These are phyloP conservation scores for Neofusicoccum laricinum DNA, from an alignment of 2,329 filamentous ascomycete species.

Conservation along the genomic window DNA sequence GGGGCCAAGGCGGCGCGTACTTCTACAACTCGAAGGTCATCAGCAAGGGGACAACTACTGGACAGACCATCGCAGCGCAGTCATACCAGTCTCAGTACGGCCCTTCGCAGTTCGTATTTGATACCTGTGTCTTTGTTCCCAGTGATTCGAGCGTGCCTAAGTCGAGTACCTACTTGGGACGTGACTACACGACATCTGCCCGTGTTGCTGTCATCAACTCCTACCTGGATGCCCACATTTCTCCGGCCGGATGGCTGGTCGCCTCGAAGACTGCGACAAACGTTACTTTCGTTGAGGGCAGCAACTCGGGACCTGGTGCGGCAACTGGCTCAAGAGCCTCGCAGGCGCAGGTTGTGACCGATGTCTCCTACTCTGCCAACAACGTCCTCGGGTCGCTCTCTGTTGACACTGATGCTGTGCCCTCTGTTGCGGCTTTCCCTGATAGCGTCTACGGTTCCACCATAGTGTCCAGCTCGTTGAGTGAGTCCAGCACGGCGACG, in stretches of 20 bases:
- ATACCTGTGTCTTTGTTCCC: neutral
- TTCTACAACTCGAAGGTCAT: slow-evolving; percentile 4
- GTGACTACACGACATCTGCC: neutral
- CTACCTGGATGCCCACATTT: neutral
- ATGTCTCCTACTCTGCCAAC: neutral
- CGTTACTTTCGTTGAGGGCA: slow-evolving; percentile 1
- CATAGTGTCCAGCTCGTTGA: neutral
- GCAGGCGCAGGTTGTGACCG: neutral
- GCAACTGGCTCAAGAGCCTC: neutral
- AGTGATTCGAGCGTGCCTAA: neutral
- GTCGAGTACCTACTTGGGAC: neutral
- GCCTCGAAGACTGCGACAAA: neutral
- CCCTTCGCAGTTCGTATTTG: neutral
- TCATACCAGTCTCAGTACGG: neutral
- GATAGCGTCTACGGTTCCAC: neutral
- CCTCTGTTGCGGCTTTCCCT: neutral
- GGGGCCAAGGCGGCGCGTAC: slow-evolving; percentile 1
- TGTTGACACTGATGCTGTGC: neutral
- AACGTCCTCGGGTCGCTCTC: neutral
- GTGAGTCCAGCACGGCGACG: slow-evolving; percentile 1
- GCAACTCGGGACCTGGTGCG: neutral
- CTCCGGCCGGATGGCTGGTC: neutral
- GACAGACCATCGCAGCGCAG: neutral
- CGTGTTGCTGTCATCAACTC: neutral
- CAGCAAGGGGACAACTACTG: neutral